Percentiles rank a stretch among this genome's conserved stretches.
Evolutionary conservation across 306 rosid species (phyloP).

Genomic region (Styphnolobium japonicum): DNA sequence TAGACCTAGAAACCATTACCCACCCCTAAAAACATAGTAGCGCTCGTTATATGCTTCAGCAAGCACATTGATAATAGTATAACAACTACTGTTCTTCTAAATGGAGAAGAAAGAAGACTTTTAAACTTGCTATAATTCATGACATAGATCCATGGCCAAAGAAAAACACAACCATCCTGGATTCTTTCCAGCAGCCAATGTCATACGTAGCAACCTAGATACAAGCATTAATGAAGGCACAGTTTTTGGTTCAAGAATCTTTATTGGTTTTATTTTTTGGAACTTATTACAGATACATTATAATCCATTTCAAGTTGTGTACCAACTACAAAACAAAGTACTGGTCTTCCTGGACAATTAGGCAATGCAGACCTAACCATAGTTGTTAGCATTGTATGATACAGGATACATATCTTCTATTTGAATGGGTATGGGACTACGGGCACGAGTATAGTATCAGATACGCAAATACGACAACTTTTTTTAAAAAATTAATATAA

Average conservation of each 20-base stretch:
- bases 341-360: not conserved
- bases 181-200: not conserved
- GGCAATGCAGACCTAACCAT: not conserved
- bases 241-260: not conserved
- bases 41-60: not conserved
- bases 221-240: not conserved
- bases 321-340: not conserved
- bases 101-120: not conserved
- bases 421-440: not conserved
- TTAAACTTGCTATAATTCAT: not conserved
- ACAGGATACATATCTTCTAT: not conserved
- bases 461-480: too few species aligned
- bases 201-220: not conserved
- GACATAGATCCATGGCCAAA: not conserved
- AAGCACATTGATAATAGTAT: not conserved
- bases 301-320: not conserved
- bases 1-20: not conserved
- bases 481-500: too few species aligned
- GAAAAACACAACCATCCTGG: not conserved
- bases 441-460: too few species aligned
- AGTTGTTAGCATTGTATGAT: not conserved
- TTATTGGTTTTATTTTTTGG: not conserved
- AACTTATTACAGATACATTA: not conserved
- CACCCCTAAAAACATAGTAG: not conserved
- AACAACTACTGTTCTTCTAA: not conserved